Evolutionary conservation across 2,329 filamentous ascomycete genomes (phyloP), one percentile per base, ranked within the genome.

Genomic region (Ophiosphaerella narmari): DNA sequence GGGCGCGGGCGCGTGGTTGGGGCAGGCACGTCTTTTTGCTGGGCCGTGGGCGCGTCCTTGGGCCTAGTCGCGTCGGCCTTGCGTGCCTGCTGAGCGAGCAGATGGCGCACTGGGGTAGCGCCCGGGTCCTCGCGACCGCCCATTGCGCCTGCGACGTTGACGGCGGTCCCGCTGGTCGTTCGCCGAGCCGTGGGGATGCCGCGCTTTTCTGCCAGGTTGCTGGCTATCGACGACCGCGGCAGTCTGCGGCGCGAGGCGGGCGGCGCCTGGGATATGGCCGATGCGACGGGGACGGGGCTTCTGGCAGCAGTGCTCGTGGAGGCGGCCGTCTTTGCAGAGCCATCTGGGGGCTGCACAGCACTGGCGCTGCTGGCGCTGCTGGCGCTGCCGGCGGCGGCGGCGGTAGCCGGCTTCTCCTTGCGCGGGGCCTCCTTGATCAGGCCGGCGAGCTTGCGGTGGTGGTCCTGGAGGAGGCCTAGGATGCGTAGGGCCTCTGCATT

Each of bases 391-490:
- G 18, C 18, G 18, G n/a, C n/a, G n/a, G n/a, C n/a, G n/a, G 18
- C 44, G 18, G 40, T 48, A 39, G 34, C 64, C 56, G 55, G 60
- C 55, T 57, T 62, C 36, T 67, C 65, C 41, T 63, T 70, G 63
- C 56, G 51, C 67, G 66, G 34, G 33, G 89, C 87, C 37, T 88
- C 83, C 66, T 88, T 88, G 57, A 97, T 83, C 36, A 97, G 84
- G 57, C 88, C 85, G 13, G 92, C 91, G 11, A 97, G 86, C 55
- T 86, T 86, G 59, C 86, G 84, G 71, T 99, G 94, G 71, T 99
- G 91, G 56, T 89, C 82, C 73, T 97, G 91, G 50, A 99, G 86
- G 2, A 97, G 82, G 59, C 83, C 85, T 52, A 99, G 79, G 8
- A 92, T 94, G 44, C 94, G 86, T 42, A 96, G 76, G 12, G 92